phyloP scores from a whole-genome alignment of 768 basidiomycete genomes.

The Termitomyces sp. region DNA sequence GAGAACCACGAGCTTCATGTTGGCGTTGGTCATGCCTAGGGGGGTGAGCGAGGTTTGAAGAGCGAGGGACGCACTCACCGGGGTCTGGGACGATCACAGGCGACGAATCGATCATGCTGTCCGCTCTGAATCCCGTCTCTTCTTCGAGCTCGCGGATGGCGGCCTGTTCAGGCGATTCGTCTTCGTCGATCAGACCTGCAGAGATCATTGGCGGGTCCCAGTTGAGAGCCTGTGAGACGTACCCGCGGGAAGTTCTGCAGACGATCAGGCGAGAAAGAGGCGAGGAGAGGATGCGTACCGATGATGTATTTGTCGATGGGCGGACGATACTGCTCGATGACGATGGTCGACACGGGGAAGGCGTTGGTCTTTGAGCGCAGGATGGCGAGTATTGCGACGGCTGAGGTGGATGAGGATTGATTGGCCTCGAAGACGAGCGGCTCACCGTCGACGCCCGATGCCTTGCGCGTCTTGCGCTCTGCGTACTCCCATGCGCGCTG shows the following conservation, averaged over 20 bases:
- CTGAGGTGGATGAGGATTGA: conserved; percentile 29
- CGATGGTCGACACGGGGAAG: conserved; percentile 72
- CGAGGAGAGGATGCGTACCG: conserved; percentile 34
- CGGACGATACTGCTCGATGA: conserved; percentile 92
- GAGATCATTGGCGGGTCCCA: not conserved
- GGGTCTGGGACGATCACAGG: conserved; percentile 66
- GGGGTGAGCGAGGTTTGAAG: not conserved
- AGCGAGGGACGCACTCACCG: conserved; percentile 34
- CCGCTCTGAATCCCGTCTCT: conserved; percentile 84
- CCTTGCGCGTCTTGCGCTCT: conserved; percentile 72
- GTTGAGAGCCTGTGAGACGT: not conserved
- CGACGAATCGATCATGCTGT: conserved; percentile 55
- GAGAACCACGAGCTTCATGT: conserved; percentile 82
- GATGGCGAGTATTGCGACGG: conserved; percentile 80
- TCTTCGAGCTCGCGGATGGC: conserved; percentile 89
- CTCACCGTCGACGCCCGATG: conserved; percentile 76
- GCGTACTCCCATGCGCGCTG: conserved; percentile 90
- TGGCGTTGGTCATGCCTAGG: conserved; percentile 88
- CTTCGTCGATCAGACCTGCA: conserved; percentile 77
- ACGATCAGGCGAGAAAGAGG: not conserved
- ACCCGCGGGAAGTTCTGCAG: conserved; percentile 35
- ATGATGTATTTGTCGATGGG: conserved; percentile 74
- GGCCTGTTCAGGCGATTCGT: conserved; percentile 74
- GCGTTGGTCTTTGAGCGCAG: conserved; percentile 68
- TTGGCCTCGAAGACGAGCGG: not conserved